phyloP scores from a whole-genome alignment of 192 early-diverging fungal species.

The Globomyces pollinis-pini region DNA sequence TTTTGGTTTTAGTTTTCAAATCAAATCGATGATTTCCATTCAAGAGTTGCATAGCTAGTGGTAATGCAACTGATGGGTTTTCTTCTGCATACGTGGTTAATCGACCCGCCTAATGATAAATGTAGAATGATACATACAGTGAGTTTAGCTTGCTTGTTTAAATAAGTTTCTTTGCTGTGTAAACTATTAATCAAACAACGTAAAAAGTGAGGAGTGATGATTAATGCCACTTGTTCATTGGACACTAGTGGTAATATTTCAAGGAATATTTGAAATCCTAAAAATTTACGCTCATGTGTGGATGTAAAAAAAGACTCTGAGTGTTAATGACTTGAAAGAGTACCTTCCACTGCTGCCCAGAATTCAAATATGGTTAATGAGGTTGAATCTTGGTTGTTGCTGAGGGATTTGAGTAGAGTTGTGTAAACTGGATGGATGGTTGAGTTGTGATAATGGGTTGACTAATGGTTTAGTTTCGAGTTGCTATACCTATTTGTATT shows the following conservation, averaged over 20 bases:
- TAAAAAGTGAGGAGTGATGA: slow-evolving; percentile 81
- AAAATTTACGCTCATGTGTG: slow-evolving; percentile 77
- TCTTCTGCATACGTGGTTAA: slow-evolving; percentile 53
- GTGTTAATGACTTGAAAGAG: slow-evolving; percentile 42
- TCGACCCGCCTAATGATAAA: slow-evolving; percentile 23
- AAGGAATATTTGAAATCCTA: slow-evolving; percentile 82
- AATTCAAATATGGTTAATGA: slow-evolving; percentile 63
- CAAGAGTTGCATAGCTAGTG: slow-evolving; percentile 72
- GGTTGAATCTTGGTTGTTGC: background rate
- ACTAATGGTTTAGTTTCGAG: too few relatives aligned
- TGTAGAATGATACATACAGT: too few relatives aligned
- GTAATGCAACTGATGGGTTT: slow-evolving; percentile 64
- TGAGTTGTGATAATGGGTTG: background rate
- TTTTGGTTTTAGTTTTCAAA: slow-evolving; percentile 62
- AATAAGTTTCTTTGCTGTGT: slow-evolving; percentile 59
- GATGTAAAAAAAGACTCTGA: slow-evolving; percentile 61
- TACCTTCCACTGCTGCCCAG: slow-evolving; percentile 66
- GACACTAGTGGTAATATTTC: slow-evolving; percentile 49
- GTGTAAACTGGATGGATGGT: slow-evolving; percentile 12
- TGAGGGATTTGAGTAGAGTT: background rate
- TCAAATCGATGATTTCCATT: slow-evolving; percentile 64
- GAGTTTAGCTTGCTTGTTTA: slow-evolving; percentile 72
- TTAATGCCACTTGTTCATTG: slow-evolving; percentile 49
- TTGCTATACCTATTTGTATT: too few relatives aligned
- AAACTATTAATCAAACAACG: slow-evolving; percentile 81